Evolutionary conservation across 73 alveolate species (phyloP), one percentile per base, ranked within the genome.

Genomic region (Uronychia binucleata): DNA sequence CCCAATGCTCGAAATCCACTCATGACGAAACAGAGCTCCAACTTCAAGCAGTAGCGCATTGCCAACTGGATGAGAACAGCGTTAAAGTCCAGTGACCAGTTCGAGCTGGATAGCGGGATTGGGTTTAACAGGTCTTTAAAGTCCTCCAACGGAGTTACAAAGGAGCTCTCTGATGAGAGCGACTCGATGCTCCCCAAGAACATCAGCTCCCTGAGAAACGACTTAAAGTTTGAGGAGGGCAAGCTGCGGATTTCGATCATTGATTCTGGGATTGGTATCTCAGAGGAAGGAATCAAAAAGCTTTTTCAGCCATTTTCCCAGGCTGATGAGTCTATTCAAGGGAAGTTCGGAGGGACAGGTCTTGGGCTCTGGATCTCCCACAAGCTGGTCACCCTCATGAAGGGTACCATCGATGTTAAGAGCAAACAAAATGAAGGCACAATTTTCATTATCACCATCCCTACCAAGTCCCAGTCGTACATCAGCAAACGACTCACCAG

Each of bases 341-440:
- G 81, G 13, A 84, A 78, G 19, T 79, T 28, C 29, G 88, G 93
- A 1, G 93, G 93, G 19, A 86, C 93, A n/a, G 93, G 93, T 13
- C 67, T 86, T 0, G 93, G 93, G 1, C 84, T 86, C 8, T 80
- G 93, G 85, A 86, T 86, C 26, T 80, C 89, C 5, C 79, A 80
- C 67, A 30, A 34, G 75, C 58, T 86, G 26, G 28, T 86, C n/a
- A 80, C 79, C 35, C 46, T 60, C 34, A 80, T 80, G 87, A 80
- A 80, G n/a, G 93, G 93, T 58, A 86, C 79, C 31, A 80, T 86
- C 11, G 30, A 33, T 58, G 26, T 86, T 31, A 59, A 86, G 57
- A 60, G 85, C 31, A 83, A 79, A 34, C 83, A 80, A 57, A 88
- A 85, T 0, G 58, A 86, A 86, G 93, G 93, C 14, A 59, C 89